These are phyloP conservation scores for Moesziomyces aphidis DNA, from an alignment of 1,284 basidiomycete genomes.

Conservation along the genomic window DNA sequence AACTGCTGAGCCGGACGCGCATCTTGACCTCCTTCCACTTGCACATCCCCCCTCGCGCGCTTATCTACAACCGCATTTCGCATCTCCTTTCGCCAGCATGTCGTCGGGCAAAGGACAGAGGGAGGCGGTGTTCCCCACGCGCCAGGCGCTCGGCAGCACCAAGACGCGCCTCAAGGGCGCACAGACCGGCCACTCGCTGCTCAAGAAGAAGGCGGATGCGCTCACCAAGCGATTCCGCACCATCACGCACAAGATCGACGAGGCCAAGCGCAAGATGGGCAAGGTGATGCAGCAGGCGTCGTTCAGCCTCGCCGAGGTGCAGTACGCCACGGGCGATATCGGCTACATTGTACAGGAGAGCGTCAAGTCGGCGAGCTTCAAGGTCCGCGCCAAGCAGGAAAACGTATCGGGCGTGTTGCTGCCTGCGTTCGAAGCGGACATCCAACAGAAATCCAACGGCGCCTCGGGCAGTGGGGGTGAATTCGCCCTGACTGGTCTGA, in stretches of 20 bases:
- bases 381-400: conserved; percentile 94
- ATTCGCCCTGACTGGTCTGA: conserved; percentile 97
- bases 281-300: conserved; percentile 97
- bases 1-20: too few relatives aligned
- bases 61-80: neutral
- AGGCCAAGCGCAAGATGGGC: conserved; percentile 99
- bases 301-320: conserved; percentile 97
- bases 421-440: conserved; percentile 79
- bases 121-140: conserved; percentile 86
- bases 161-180: conserved; percentile 94
- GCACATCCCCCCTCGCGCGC: too few relatives aligned
- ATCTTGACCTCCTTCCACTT: too few relatives aligned
- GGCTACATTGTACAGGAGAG: conserved; percentile 77
- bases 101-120: conserved; percentile 83
- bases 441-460: conserved; percentile 33
- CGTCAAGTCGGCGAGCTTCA: conserved; percentile 81
- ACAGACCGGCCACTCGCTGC: conserved; percentile 94
- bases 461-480: conserved; percentile 70
- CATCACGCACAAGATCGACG: conserved; percentile 75
- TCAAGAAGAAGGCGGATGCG: conserved; percentile 97
- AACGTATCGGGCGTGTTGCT: conserved; percentile 98
- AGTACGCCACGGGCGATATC: conserved; percentile 92
- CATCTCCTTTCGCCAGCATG: conserved; percentile 71
- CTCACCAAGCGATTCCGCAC: conserved; percentile 87
- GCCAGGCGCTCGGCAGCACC: conserved; percentile 81